Evolutionary conservation across 169 alveolate species (phyloP).

Genomic region (Eimeria tenella): DNA sequence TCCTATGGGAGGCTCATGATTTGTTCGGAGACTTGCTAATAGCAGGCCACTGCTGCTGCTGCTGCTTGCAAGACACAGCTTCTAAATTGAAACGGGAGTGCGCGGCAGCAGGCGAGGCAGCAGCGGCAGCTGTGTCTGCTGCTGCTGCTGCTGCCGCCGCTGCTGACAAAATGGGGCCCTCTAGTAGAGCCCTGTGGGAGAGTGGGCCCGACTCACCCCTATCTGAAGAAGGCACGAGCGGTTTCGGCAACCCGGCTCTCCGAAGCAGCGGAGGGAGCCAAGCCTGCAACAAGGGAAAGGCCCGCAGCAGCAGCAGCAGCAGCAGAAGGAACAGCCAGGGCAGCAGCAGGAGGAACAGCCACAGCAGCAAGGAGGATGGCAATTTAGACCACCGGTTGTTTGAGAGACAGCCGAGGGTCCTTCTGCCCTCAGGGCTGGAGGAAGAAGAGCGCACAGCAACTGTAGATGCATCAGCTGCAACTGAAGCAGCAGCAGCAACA

Average conservation of each 20-base stretch:
- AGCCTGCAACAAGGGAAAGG: not conserved
- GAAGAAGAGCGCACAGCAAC: slow-evolving; percentile 61
- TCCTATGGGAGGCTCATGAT: not conserved
- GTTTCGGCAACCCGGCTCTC: not conserved
- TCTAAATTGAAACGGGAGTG: not conserved
- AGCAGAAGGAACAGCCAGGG: slow-evolving; percentile 18
- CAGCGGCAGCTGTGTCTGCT: slow-evolving; percentile 21
- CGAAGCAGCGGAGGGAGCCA: not conserved
- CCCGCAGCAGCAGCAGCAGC: slow-evolving; percentile 36
- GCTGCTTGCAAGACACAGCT: not conserved
- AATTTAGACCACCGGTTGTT: not conserved
- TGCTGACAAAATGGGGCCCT: not conserved
- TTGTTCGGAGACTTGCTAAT: not conserved
- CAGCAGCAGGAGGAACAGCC: not conserved
- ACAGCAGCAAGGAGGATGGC: not conserved
- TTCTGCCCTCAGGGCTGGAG: not conserved
- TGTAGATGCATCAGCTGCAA: slow-evolving; percentile 52
- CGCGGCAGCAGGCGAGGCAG: slow-evolving; percentile 14
- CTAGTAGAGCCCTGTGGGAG: not conserved
- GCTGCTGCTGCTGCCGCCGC: slow-evolving; percentile 31
- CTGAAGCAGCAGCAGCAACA: slow-evolving; percentile 37
- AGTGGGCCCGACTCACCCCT: not conserved
- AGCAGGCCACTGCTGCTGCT: not conserved
- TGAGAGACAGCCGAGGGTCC: not conserved
- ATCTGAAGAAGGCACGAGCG: not conserved